phyloP scores from a whole-genome alignment of 75 land plant genomes.

The Cunninghamia lanceolata region DNA sequence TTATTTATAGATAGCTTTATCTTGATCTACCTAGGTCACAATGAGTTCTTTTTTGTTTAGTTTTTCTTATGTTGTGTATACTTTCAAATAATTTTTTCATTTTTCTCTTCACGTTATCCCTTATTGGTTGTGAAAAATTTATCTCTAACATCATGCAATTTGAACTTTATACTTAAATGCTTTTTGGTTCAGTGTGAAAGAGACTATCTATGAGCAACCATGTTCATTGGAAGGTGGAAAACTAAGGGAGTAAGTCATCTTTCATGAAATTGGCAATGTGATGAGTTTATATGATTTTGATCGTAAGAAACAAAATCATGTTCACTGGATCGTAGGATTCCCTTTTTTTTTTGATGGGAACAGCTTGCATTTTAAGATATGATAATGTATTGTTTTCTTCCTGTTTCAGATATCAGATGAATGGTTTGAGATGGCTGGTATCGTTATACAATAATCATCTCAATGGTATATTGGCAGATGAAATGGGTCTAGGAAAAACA shows the following conservation, averaged over 20 bases:
- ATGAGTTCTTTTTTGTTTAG: background rate
- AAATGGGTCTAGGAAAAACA: slow-evolving; percentile 99
- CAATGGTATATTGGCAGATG: slow-evolving; percentile 99
- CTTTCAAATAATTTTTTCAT: background rate
- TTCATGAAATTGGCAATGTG: background rate
- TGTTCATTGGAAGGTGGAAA: slow-evolving; percentile 77
- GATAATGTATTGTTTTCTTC: slow-evolving; percentile 9
- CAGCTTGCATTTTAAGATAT: background rate
- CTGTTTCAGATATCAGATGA: slow-evolving; percentile 87
- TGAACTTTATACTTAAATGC: background rate
- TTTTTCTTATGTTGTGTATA: background rate
- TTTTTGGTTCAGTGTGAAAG: slow-evolving; percentile 77
- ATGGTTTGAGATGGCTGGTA: slow-evolving; percentile 96
- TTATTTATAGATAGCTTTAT: background rate
- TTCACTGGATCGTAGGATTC: background rate
- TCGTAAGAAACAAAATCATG: slow-evolving; percentile 1
- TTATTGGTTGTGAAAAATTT: background rate
- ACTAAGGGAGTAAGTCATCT: slow-evolving; percentile 87
- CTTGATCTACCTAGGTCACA: background rate
- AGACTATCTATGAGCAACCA: slow-evolving; percentile 84
- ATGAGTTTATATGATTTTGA: background rate
- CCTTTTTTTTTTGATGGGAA: background rate
- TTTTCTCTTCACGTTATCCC: background rate
- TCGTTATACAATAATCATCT: slow-evolving; percentile 94
- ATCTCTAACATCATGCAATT: background rate